Evolutionary conservation across 73 alveolate species (phyloP).

Genomic region (Stentor roeselii): DNA sequence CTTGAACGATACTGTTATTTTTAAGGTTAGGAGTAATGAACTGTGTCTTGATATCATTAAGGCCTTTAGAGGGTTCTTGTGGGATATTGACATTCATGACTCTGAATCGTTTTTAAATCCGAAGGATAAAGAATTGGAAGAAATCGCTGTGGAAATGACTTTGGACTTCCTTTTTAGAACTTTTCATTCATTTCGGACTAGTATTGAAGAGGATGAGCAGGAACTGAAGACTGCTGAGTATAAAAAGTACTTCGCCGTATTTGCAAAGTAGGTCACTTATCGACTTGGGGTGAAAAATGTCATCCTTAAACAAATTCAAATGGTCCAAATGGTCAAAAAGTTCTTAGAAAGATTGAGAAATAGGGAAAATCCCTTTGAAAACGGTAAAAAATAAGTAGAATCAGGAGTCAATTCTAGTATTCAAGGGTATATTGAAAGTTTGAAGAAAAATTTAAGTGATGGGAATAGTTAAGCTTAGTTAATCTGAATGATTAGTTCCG

Average conservation of each 20-base stretch:
- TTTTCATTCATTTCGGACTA: not conserved
- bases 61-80: not conserved
- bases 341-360: not conserved
- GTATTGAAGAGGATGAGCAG: not conserved
- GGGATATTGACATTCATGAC: not conserved
- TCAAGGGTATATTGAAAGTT: not conserved
- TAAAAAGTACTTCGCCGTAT: not conserved
- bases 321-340: not conserved
- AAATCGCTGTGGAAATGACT: not conserved
- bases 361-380: not conserved
- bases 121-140: not conserved
- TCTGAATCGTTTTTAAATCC: slow-evolving; percentile 1
- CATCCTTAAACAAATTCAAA: not conserved
- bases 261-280: not conserved
- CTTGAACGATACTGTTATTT: not conserved
- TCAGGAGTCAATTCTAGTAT: not conserved
- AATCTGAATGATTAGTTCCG: too few relatives aligned
- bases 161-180: not conserved
- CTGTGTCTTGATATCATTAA: not conserved
- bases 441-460: not conserved
- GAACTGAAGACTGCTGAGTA: not conserved
- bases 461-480: too few relatives aligned
- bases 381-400: not conserved
- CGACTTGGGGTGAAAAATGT: not conserved
- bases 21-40: not conserved